phyloP scores from a whole-genome alignment of 495 filamentous ascomycete species.

The Hypoxylon fuscum region DNA sequence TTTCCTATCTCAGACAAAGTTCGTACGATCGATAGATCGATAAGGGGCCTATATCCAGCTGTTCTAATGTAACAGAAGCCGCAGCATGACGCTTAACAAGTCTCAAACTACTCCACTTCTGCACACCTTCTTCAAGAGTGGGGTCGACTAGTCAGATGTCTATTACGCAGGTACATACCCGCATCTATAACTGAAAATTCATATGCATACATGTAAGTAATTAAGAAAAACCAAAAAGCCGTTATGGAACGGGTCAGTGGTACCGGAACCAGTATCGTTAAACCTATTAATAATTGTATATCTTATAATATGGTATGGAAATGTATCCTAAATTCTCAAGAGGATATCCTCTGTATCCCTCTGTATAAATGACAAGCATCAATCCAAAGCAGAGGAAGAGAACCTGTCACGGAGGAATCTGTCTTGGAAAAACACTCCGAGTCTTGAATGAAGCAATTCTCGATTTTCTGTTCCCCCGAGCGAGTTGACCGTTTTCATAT shows the following conservation, averaged over 20 bases:
- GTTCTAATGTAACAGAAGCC: slow-evolving; percentile 13
- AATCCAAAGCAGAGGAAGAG: not conserved
- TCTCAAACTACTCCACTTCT: slow-evolving; percentile 13
- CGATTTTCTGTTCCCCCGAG: slow-evolving; percentile 9
- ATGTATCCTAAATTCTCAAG: not conserved
- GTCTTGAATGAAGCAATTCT: not conserved
- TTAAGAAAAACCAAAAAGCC: too few relatives aligned
- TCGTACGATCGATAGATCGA: slow-evolving; percentile 37
- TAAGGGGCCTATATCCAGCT: slow-evolving; percentile 2
- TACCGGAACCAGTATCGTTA: not conserved
- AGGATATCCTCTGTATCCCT: not conserved
- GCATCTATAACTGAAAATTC: too few relatives aligned
- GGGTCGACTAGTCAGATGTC: slow-evolving; percentile 11
- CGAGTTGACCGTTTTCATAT: slow-evolving; percentile 1
- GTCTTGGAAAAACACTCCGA: too few relatives aligned
- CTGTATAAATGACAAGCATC: not conserved
- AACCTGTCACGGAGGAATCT: too few relatives aligned
- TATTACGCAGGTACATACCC: slow-evolving; percentile 13
- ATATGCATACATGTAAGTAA: slow-evolving; percentile 14
- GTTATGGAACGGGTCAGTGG: too few relatives aligned
- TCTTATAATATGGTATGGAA: not conserved
- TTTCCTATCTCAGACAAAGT: slow-evolving; percentile 18
- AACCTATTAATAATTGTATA: slow-evolving; percentile 3
- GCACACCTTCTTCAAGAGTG: slow-evolving; percentile 9
- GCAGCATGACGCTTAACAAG: slow-evolving; percentile 20